Percentiles rank a stretch among this genome's conserved stretches.
phyloP scores from a whole-genome alignment of 2,329 filamentous ascomycete genomes.

The Helminthosporium solani region DNA sequence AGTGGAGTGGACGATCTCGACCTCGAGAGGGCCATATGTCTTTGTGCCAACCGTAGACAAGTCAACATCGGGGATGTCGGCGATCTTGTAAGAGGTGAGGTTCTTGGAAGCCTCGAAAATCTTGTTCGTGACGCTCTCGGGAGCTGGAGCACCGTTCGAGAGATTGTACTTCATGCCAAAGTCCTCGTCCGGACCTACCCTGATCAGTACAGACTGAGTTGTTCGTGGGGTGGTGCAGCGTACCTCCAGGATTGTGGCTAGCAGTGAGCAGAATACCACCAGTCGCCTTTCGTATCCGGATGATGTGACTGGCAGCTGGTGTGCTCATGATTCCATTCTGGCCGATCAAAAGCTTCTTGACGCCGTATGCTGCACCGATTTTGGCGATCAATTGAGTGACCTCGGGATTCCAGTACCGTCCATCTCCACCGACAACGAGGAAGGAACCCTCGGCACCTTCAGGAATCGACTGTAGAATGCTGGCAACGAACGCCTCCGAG shows the following conservation, averaged over 20 bases:
- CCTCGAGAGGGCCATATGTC: conserved; percentile 82
- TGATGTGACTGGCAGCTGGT: conserved; percentile 92
- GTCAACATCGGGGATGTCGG: conserved; percentile 83
- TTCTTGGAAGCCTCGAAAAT: conserved; percentile 91
- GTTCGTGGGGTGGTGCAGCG: conserved; percentile 37
- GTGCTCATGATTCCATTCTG: conserved; percentile 96
- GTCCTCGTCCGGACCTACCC: conserved; percentile 80
- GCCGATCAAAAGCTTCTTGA: conserved; percentile 97
- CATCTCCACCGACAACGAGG: conserved; percentile 96
- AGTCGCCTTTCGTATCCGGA: conserved; percentile 90
- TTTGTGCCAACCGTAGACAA: conserved; percentile 78
- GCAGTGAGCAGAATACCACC: conserved; percentile 96
- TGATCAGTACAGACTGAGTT: not conserved
- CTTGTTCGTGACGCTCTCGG: conserved; percentile 96
- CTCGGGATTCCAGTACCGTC: conserved; percentile 95
- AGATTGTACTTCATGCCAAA: conserved; percentile 99
- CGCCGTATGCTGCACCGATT: conserved; percentile 93
- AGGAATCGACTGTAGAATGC: conserved; percentile 93
- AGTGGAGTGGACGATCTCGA: conserved; percentile 92
- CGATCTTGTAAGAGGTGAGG: conserved; percentile 88
- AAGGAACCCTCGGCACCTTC: conserved; percentile 86
- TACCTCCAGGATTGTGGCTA: conserved; percentile 97
- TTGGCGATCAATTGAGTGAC: conserved; percentile 96
- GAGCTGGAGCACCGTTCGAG: conserved; percentile 90
- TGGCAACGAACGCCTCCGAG: conserved; percentile 91